Evolutionary conservation across 2,329 filamentous ascomycete species (phyloP).

Genomic region (Cytospora piceae): DNA sequence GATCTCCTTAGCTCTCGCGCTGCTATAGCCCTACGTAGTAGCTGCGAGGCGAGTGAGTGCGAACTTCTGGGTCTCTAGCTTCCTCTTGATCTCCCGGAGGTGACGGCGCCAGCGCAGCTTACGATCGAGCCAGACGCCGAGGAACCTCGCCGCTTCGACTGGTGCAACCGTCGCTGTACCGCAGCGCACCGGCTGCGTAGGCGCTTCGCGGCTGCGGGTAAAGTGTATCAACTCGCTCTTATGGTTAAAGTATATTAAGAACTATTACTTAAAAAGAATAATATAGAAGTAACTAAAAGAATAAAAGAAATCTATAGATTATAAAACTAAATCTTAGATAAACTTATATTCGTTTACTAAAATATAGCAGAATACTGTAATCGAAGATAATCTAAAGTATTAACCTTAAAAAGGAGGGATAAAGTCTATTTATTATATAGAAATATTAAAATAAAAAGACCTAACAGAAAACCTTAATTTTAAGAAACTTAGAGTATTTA

Average conservation of each 20-base stretch:
- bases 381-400: neutral
- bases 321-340: neutral
- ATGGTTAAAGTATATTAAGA: neutral
- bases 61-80: no score
- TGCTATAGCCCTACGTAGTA: no score
- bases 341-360: neutral
- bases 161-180: no score
- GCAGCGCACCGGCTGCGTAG: no score
- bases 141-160: no score
- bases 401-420: neutral
- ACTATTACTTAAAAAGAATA: neutral
- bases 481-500: constrained; percentile 3
- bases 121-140: no score
- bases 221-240: no score
- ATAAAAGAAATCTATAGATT: neutral
- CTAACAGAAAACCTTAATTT: neutral
- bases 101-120: no score
- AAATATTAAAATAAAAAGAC: constrained; percentile 1
- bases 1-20: no score
- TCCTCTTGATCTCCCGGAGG: no score
- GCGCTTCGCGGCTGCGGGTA: no score
- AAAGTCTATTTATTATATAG: neutral
- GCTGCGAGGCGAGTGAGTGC: no score
- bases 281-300: neutral
- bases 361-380: neutral